Percentiles rank a stretch among this genome's conserved stretches.
phyloP scores from a whole-genome alignment of 2,329 filamentous ascomycete genomes.

The Dothidotthia symphoricarpi region DNA sequence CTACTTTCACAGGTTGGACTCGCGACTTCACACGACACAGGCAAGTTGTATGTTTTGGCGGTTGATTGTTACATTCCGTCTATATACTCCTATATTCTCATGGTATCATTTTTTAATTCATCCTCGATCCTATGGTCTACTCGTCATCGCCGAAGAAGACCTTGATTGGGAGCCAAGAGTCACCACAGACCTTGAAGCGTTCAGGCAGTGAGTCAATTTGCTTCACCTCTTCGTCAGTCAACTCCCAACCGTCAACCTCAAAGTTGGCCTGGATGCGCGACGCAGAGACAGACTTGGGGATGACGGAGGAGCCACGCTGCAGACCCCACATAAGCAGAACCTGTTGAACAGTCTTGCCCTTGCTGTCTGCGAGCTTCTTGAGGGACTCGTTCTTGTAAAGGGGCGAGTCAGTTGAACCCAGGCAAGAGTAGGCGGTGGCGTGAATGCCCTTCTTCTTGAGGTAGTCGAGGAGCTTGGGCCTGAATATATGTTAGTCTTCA shows the following conservation, averaged over 20 bases:
- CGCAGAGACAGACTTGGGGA: conserved; percentile 78
- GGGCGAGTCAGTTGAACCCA: conserved; percentile 69
- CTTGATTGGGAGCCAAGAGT: conserved; percentile 70
- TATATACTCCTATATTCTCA: conserved; percentile 8
- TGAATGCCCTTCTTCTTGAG: conserved; percentile 72
- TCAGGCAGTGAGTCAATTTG: conserved; percentile 66
- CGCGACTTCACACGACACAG: too few species aligned
- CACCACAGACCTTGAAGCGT: conserved; percentile 71
- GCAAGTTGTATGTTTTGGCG: neutral
- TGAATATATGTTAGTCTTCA: conserved; percentile 14
- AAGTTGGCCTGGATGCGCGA: conserved; percentile 74
- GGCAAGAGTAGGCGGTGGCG: conserved; percentile 70
- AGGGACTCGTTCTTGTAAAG: conserved; percentile 66
- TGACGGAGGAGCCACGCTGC: conserved; percentile 76
- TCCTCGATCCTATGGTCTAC: conserved; percentile 39
- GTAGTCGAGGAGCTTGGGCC: conserved; percentile 71
- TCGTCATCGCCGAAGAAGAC: conserved; percentile 84
- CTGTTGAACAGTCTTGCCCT: conserved; percentile 71
- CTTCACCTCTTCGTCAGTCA: conserved; percentile 70
- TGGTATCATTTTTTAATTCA: conserved; percentile 8
- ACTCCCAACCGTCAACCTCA: conserved; percentile 67
- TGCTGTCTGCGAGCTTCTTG: conserved; percentile 59
- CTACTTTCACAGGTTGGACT: neutral
- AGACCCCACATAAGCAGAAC: conserved; percentile 78
- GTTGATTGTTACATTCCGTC: conserved; percentile 1